A percentile compares a stretch with the other conserved stretches of the same genome.
phyloP scores from a whole-genome alignment of 805 yeast species.

The Schwanniomyces polymorphus region DNA sequence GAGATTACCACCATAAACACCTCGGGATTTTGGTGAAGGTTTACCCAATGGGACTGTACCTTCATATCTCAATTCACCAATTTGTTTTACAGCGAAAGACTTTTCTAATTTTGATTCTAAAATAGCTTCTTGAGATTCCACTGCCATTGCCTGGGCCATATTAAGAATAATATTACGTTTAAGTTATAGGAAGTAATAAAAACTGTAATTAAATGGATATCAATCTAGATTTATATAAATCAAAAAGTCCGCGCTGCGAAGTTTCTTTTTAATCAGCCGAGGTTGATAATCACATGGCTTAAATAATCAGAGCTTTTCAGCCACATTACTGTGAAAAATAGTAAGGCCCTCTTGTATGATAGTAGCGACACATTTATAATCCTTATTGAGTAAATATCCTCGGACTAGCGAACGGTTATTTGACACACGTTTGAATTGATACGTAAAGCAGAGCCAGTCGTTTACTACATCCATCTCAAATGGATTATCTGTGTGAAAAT shows the following conservation, averaged over 20 bases:
- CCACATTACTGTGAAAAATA: constrained; percentile 13
- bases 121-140: background rate
- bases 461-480: constrained; percentile 26
- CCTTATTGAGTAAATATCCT: constrained; percentile 32
- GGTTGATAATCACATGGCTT: background rate
- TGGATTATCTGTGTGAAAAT: constrained; percentile 32
- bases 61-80: constrained; percentile 10
- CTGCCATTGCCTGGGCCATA: background rate
- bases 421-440: constrained; percentile 33
- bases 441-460: constrained; percentile 38
- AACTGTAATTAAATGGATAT: background rate
- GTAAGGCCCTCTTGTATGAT: constrained; percentile 44
- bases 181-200: background rate
- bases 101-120: constrained; percentile 8
- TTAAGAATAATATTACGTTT: background rate
- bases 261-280: background rate
- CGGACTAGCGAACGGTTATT: constrained; percentile 38
- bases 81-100: constrained; percentile 8
- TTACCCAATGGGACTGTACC: constrained; percentile 28
- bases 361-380: constrained; percentile 36
- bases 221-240: background rate
- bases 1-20: constrained; percentile 43
- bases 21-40: constrained; percentile 28
- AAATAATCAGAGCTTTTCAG: background rate
- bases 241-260: too few species aligned